Base-by-base conservation (phyloP, 1,284 basidiomycete genomes). In the Cutaneotrichosporon cyanovorans region DNA sequence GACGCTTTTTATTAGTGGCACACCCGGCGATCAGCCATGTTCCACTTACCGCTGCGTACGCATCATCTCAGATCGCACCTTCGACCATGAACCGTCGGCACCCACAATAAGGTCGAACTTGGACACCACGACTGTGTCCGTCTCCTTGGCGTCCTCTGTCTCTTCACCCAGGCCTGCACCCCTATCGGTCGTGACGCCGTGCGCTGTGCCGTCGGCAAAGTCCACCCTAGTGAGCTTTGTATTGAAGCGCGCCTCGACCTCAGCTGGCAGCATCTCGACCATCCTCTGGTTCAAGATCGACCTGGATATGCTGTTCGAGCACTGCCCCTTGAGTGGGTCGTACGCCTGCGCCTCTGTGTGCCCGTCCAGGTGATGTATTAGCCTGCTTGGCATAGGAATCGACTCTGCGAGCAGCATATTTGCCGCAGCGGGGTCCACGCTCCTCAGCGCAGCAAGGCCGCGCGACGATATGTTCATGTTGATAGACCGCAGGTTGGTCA, bases 381-480 rank as follows among this genome's bases (percentile, higher is more conserved):
- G 95, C 44, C 95, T 78, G 25, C 87, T 90, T 53, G 80, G 81
- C 90, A 98, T 95, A 53, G 92, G 91, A 69, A 97, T 90, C 22
- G 84, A 83, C 37, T 83, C 78, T 55, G 81, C 72, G 55, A 95
- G 73, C 59, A 96, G 85, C 46, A 82, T 76, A 51, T 82, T 77
- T 21, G 85, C 82, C 41, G 85, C 77, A 31, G 77, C 78, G 21
- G 84, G 77, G 70, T 89, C 83, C 57, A 97, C 80, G 42, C 82
- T 80, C 59, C 83, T 77, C 36, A 97, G 76, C 28, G 92, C 92
- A 56, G 84, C 80, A 47, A 97, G 83, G 51, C 92, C 93, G 45
- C 93, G 82, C 49, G 89, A 81, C 16, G 91, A 96, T 55, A 98
- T 89, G 30, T 92, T 92, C 42, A 98, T 78, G 74, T 98, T 98